Evolutionary conservation across 176 grass and related monocot genomes (phyloP).

Genomic region (Bonia amplexicaulis): DNA sequence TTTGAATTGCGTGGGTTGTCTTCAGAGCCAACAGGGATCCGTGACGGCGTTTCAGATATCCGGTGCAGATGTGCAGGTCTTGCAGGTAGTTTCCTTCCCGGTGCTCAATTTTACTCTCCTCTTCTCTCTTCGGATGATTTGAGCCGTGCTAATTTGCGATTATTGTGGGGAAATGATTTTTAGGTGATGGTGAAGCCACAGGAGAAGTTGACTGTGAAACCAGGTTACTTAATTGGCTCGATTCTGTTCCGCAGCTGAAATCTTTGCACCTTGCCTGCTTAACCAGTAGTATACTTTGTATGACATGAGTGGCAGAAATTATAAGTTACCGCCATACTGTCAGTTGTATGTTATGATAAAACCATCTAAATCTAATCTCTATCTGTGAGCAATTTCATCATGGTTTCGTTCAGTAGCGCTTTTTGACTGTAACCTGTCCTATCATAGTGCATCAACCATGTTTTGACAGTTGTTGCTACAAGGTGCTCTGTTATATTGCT

Average conservation of each 20-base stretch:
- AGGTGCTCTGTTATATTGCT: not conserved
- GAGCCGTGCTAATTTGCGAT: not conserved
- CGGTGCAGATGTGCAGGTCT: conserved; percentile 80
- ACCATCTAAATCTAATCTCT: not conserved
- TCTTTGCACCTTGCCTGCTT: not conserved
- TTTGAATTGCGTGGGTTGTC: conserved; percentile 14
- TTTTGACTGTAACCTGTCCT: not conserved
- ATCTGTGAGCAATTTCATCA: not conserved
- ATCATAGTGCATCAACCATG: not conserved
- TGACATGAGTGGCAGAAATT: not conserved
- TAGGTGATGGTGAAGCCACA: conserved; percentile 90
- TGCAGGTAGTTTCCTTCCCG: conserved; percentile 59
- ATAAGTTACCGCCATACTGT: not conserved
- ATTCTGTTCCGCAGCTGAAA: conserved; percentile 8
- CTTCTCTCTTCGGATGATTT: not conserved
- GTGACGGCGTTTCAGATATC: conserved; percentile 95
- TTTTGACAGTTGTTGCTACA: not conserved
- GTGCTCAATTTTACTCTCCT: not conserved
- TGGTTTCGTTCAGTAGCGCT: not conserved
- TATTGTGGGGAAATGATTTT: conserved; percentile 16
- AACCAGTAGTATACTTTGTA: not conserved
- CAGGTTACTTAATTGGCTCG: conserved; percentile 43
- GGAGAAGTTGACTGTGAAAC: conserved; percentile 80
- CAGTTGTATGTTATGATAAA: not conserved
- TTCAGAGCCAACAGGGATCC: conserved; percentile 61